Percentiles rank a stretch among this genome's conserved stretches.
Evolutionary conservation across 306 rosid species (phyloP).

Genomic region (Dalbergia oliveri): DNA sequence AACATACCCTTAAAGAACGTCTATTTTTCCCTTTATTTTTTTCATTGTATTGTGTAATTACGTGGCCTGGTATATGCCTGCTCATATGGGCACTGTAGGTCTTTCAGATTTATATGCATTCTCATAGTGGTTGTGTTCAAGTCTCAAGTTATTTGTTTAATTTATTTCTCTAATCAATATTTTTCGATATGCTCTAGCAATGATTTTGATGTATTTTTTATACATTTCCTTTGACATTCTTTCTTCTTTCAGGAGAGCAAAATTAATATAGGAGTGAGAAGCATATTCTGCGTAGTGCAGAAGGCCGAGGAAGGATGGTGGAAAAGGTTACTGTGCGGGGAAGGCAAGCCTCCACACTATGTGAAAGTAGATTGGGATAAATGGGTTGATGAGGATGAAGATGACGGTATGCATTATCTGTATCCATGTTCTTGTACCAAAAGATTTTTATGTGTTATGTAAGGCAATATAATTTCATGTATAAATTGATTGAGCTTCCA

Average conservation of each 20-base stretch:
- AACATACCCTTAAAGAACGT: neutral
- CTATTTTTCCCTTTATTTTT: neutral
- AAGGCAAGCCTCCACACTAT: constrained; percentile 83
- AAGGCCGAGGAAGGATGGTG: constrained; percentile 94
- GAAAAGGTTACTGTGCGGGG: constrained; percentile 78
- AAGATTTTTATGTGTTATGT: neutral
- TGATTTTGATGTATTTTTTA: neutral
- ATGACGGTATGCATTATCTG: constrained; percentile 51
- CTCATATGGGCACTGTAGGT: neutral
- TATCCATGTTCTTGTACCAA: neutral
- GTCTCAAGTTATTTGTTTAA: neutral
- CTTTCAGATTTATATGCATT: neutral
- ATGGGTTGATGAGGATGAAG: constrained; percentile 97
- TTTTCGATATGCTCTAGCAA: neutral
- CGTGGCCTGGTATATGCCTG: neutral
- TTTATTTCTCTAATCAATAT: neutral
- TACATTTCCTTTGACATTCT: neutral
- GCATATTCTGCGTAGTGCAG: constrained; percentile 78
- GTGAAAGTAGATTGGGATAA: constrained; percentile 97
- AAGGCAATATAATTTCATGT: neutral
- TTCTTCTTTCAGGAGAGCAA: constrained; percentile 78
- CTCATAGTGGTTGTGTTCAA: neutral
- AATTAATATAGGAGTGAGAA: constrained; percentile 79
- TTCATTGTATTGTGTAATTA: neutral
- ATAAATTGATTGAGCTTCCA: neutral